phyloP scores from a whole-genome alignment of 2,329 filamentous ascomycete species.

The Venturia carpophila region DNA sequence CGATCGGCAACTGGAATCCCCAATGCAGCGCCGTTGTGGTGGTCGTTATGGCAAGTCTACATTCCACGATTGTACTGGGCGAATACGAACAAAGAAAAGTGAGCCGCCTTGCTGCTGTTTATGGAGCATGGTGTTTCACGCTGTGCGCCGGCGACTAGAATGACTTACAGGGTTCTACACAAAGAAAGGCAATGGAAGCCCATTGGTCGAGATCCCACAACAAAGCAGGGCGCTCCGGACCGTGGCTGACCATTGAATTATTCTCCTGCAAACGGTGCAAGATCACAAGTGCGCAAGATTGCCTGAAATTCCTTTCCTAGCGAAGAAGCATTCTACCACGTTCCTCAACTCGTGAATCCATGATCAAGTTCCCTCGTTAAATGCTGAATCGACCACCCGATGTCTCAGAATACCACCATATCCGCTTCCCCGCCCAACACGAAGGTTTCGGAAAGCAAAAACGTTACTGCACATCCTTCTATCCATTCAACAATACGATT shows the following conservation, averaged over 20 bases:
- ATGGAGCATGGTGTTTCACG: slow-evolving; percentile 4
- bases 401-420: slow-evolving; percentile 11
- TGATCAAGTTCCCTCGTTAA: slow-evolving; percentile 5
- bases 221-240: slow-evolving; percentile 7
- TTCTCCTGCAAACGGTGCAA: slow-evolving; percentile 5
- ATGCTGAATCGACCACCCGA: slow-evolving; percentile 1
- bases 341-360: background rate
- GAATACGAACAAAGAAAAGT: slow-evolving; percentile 11
- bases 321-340: slow-evolving; percentile 10
- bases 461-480: slow-evolving; percentile 9
- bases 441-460: slow-evolving; percentile 15
- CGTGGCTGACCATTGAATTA: background rate
- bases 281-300: slow-evolving; percentile 6
- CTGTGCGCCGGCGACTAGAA: slow-evolving; percentile 3
- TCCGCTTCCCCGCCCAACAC: background rate
- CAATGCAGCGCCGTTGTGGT: background rate
- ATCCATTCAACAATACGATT: background rate
- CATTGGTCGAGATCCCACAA: slow-evolving; percentile 8
- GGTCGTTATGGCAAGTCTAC: background rate
- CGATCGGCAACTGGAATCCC: background rate
- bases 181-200: background rate
- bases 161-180: slow-evolving; percentile 4
- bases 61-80: slow-evolving; percentile 11
- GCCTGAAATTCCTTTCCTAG: slow-evolving; percentile 4
- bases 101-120: background rate